A percentile compares a stretch with the other conserved stretches of the same genome.
phyloP scores from a whole-genome alignment of 2,329 filamentous ascomycete genomes.

The Aspergillus awamori region DNA sequence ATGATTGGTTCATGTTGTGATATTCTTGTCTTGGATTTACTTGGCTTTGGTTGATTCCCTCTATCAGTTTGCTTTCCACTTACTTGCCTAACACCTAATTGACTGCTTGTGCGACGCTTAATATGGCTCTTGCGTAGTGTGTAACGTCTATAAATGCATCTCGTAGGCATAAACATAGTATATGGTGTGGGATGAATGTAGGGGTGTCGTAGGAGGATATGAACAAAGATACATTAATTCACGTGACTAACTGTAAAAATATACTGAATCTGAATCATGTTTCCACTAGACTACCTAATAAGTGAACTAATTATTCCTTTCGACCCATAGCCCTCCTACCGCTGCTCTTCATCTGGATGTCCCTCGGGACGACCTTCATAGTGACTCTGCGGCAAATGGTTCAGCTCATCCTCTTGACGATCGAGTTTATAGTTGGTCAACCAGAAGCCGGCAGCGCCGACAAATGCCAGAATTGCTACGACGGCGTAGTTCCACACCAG shows the following conservation, averaged over 20 bases:
- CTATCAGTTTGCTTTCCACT: background rate
- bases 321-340: background rate
- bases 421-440: constrained; percentile 68
- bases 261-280: too few relatives aligned
- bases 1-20: background rate
- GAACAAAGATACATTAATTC: too few relatives aligned
- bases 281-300: too few relatives aligned
- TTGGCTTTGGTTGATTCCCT: background rate
- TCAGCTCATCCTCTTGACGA: constrained; percentile 67
- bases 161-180: too few relatives aligned
- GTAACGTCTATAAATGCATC: too few relatives aligned
- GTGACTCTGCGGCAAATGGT: constrained; percentile 44
- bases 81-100: background rate
- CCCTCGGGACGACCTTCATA: background rate
- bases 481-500: constrained; percentile 72
- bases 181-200: too few relatives aligned
- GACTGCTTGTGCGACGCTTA: background rate
- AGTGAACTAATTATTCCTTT: too few relatives aligned
- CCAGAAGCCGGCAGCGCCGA: constrained; percentile 70
- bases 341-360: background rate
- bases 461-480: constrained; percentile 63
- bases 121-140: background rate
- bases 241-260: too few relatives aligned
- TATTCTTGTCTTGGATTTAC: background rate
- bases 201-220: too few relatives aligned